phyloP scores from a whole-genome alignment of 2,329 filamentous ascomycete genomes.

The Fusarium secorum region DNA sequence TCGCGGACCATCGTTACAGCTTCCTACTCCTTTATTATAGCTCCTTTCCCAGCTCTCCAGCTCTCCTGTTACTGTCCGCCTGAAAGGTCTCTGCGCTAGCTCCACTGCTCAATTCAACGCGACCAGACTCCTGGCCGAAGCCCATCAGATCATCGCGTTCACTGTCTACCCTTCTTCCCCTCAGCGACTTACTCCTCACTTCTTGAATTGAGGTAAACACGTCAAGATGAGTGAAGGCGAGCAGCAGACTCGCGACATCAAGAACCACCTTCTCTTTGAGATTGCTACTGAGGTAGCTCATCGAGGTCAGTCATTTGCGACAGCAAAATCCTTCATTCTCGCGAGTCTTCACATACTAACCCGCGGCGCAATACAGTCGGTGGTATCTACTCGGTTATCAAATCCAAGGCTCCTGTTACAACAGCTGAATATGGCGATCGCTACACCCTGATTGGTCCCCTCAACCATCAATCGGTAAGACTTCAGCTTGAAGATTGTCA shows the following conservation, averaged over 20 bases:
- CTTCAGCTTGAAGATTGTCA: not conserved
- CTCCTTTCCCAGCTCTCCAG: constrained; percentile 8
- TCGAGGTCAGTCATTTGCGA: constrained; percentile 69
- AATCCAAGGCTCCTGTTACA: constrained; percentile 97
- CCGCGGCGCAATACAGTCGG: constrained; percentile 69
- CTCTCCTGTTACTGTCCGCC: constrained; percentile 5
- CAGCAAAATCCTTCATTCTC: constrained; percentile 10
- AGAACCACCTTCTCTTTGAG: constrained; percentile 96
- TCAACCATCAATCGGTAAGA: constrained; percentile 87
- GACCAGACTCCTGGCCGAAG: constrained; percentile 14
- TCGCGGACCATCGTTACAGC: constrained; percentile 34
- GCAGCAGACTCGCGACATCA: constrained; percentile 73
- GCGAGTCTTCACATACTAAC: constrained; percentile 22
- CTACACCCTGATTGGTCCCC: constrained; percentile 93
- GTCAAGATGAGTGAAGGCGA: constrained; percentile 57
- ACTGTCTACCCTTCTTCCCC: constrained; percentile 6
- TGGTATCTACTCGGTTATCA: constrained; percentile 98
- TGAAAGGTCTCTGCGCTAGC: constrained; percentile 10
- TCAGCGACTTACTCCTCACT: constrained; percentile 13
- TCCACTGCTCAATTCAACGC: constrained; percentile 13
- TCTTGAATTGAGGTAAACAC: constrained; percentile 5
- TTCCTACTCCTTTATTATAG: constrained; percentile 30
- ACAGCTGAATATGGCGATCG: constrained; percentile 98
- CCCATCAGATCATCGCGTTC: constrained; percentile 34
- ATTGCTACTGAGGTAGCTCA: constrained; percentile 97